phyloP scores from a whole-genome alignment of 2,329 filamentous ascomycete species.

The Didymosphaeria variabile region DNA sequence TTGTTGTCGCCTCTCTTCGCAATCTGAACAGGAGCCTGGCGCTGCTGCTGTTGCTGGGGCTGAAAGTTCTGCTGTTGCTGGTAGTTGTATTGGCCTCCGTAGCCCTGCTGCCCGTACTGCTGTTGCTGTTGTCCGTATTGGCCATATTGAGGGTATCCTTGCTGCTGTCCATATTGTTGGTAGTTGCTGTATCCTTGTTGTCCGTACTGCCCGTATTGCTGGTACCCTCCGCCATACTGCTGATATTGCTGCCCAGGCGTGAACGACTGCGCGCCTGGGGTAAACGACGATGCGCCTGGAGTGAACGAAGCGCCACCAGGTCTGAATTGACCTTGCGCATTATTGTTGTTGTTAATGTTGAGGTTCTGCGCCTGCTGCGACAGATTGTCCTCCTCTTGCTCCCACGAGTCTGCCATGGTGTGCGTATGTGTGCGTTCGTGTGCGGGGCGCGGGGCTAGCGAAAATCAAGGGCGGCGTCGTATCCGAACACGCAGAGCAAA shows the following conservation, averaged over 20 bases:
- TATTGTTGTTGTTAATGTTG: slow-evolving; percentile 43
- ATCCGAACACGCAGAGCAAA: slow-evolving; percentile 5
- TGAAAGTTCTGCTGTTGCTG: slow-evolving; percentile 52
- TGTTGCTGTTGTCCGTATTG: slow-evolving; percentile 51
- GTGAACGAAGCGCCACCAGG: slow-evolving; percentile 61
- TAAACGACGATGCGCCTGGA: slow-evolving; percentile 74
- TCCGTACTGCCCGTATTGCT: slow-evolving; percentile 36
- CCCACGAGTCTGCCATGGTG: slow-evolving; percentile 87
- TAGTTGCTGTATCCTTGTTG: slow-evolving; percentile 42
- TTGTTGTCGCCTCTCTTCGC: slow-evolving; percentile 67
- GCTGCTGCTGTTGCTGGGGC: slow-evolving; percentile 48
- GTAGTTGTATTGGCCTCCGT: slow-evolving; percentile 42
- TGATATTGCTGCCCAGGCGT: slow-evolving; percentile 75
- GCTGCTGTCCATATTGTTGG: slow-evolving; percentile 61
- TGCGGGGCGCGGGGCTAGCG: slow-evolving; percentile 15
- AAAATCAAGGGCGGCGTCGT: slow-evolving; percentile 9
- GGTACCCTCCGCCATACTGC: slow-evolving; percentile 55
- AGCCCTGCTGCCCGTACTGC: slow-evolving; percentile 37
- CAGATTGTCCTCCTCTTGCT: slow-evolving; percentile 88
- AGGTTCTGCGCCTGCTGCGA: slow-evolving; percentile 66
- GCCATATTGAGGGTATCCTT: slow-evolving; percentile 59
- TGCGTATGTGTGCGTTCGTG: slow-evolving; percentile 27
- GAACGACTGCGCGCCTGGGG: slow-evolving; percentile 75
- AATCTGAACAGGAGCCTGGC: slow-evolving; percentile 66
- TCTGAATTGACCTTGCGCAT: slow-evolving; percentile 45